Conservation (phyloP, 139 green algal genomes). For the Chlorella vulgaris region DNA sequence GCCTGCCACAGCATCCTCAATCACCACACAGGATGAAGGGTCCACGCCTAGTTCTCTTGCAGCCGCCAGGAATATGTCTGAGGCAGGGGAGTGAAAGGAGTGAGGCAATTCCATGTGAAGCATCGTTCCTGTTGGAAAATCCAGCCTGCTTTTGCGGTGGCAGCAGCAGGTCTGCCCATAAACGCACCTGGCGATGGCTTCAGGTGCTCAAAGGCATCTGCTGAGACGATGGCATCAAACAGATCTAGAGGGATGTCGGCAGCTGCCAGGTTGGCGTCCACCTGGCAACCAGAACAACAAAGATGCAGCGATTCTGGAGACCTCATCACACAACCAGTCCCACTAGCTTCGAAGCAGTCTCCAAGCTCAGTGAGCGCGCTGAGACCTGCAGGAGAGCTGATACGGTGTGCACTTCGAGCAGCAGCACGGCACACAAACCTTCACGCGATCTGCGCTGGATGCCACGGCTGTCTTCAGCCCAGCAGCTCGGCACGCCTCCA, state of each 20-base stretch:
- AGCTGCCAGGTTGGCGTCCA: slow-evolving; percentile 69
- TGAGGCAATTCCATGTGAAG: background rate
- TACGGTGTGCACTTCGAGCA: too few species aligned
- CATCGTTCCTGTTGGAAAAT: background rate
- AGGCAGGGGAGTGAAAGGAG: background rate
- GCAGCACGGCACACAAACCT: slow-evolving; percentile 45
- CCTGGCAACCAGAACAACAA: slow-evolving; percentile 29
- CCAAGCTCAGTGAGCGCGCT: too few species aligned
- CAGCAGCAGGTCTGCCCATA: too few species aligned
- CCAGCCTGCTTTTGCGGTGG: background rate
- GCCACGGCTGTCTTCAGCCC: slow-evolving; percentile 70
- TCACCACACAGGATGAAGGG: slow-evolving; percentile 67
- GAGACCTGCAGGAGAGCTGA: too few species aligned
- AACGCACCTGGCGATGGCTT: slow-evolving; percentile 24
- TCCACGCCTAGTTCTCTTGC: slow-evolving; percentile 53
- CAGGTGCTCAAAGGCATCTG: slow-evolving; percentile 62
- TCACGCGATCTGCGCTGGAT: slow-evolving; percentile 74
- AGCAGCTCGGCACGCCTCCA: slow-evolving; percentile 57
- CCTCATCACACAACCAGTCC: too few species aligned
- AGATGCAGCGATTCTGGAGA: background rate
- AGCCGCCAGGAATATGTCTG: slow-evolving; percentile 79
- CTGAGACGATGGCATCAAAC: slow-evolving; percentile 74
- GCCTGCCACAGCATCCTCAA: slow-evolving; percentile 76
- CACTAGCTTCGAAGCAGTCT: too few species aligned
- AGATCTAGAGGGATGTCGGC: slow-evolving; percentile 52